Conservation (phyloP, 345 rosid genomes). For the Eucalyptus regnans region DNA sequence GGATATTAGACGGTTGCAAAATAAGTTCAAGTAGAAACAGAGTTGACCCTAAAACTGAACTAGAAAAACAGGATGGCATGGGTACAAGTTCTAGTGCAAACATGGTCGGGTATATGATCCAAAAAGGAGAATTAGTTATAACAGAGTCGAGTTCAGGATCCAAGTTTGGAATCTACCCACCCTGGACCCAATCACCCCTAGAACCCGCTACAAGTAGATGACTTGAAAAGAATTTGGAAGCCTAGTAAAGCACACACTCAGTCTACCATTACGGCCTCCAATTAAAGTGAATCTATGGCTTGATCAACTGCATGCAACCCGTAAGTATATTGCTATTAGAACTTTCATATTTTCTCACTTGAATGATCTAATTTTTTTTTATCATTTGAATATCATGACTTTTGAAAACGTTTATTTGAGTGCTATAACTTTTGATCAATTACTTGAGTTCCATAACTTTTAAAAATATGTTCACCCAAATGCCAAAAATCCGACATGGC, state of each 20-base stretch:
- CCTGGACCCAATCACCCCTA: too few relatives aligned
- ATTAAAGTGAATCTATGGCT: too few relatives aligned
- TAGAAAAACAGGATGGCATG: too few relatives aligned
- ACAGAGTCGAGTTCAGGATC: too few relatives aligned
- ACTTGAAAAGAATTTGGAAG: background rate
- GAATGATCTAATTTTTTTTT: background rate
- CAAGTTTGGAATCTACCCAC: too few relatives aligned
- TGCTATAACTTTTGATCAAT: too few relatives aligned
- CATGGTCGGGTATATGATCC: fast-evolving
- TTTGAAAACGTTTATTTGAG: background rate
- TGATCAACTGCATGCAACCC: background rate
- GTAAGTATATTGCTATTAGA: background rate
- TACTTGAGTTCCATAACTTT: background rate
- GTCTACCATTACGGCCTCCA: background rate
- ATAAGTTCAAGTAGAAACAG: too few relatives aligned
- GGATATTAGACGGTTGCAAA: too few relatives aligned
- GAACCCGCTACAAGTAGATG: background rate
- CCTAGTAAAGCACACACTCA: background rate
- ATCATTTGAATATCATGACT: background rate
- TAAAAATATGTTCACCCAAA: background rate
- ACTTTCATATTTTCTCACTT: background rate
- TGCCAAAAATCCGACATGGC: background rate
- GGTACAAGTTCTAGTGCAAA: too few relatives aligned
- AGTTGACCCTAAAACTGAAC: too few relatives aligned
- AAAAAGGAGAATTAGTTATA: too few relatives aligned